Base-by-base conservation (phyloP, 2,329 filamentous ascomycete genomes). In the Colletotrichum navitas region DNA sequence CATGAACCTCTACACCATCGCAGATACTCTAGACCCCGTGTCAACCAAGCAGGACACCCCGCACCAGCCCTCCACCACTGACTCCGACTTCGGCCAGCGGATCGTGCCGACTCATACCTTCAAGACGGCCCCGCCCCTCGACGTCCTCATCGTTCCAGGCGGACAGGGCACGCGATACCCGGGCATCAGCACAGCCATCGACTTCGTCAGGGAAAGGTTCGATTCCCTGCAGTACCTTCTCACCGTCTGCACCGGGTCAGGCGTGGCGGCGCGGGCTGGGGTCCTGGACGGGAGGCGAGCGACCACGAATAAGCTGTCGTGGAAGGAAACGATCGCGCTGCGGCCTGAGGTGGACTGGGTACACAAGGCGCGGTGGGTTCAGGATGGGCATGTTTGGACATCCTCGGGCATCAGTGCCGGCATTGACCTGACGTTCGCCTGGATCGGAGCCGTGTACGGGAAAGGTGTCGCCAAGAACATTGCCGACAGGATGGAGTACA, bases 351-450 rank as follows among this genome's bases (percentile, higher is more conserved):
- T 87, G 1, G 74, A 85, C 0, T 91, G 89, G 89, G 79, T 87
- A 5, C 77, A 81, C 0, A 80, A 82, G 52, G 88, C 88, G 24
- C 80, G 89, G n/a, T 91, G 88, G 89, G 86, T 89, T 0, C 79
- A 80, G 0, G 87, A 89, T 76, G 87, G 86, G 0, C 87, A 89
- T 67, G 79, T 90, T 2, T 91, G 88, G 88, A 89, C 86, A 2
- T 85, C 85, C 1, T 87, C 86, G 0, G 88, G 88, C 0, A 84
- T 91, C 6, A 85, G 83, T 68, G 89, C 90, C 1, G 90, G 90
- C 0, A 91, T 90, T 56, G 90, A 92, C 81, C 81, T 87, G 71
- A 87, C 84, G 54, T 83, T 89, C 76, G 89, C 87, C 1, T 91
- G 87, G 79, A 82, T 91, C 24, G 83, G 77, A 45, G 79, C 83